phyloP scores from a whole-genome alignment of 768 basidiomycete genomes.

The Suillus hirtellus region DNA sequence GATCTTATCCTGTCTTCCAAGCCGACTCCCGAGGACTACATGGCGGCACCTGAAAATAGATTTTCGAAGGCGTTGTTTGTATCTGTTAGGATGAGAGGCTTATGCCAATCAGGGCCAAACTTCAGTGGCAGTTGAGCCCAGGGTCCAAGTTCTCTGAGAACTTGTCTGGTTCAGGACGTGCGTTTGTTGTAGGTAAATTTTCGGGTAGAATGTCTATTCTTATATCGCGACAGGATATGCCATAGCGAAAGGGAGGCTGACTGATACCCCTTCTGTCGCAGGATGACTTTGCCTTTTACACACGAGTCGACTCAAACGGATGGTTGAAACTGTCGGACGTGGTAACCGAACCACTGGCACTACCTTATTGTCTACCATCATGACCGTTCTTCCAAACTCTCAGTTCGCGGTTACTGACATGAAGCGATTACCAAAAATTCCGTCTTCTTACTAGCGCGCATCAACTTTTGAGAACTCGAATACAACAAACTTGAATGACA shows the following conservation, averaged over 20 bases:
- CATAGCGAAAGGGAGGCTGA: neutral
- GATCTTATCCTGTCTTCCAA: slow-evolving; percentile 26
- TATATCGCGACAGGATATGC: neutral
- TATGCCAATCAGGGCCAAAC: slow-evolving; percentile 1
- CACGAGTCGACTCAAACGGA: neutral
- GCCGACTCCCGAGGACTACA: too few relatives aligned
- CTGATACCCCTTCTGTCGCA: neutral
- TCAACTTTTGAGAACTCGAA: too few relatives aligned
- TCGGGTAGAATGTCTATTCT: neutral
- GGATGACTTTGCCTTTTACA: neutral
- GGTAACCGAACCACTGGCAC: neutral
- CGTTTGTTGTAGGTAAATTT: too few relatives aligned
- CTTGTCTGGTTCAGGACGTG: neutral
- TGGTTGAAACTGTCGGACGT: neutral
- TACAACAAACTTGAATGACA: too few relatives aligned
- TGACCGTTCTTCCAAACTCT: neutral
- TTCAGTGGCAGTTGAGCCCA: neutral
- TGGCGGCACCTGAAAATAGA: too few relatives aligned
- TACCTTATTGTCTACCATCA: neutral
- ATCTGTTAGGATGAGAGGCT: slow-evolving; percentile 2
- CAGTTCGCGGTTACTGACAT: neutral
- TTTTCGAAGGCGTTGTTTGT: neutral
- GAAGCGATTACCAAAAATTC: neutral
- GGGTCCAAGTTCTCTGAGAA: neutral
- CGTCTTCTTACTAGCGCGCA: too few relatives aligned